Percentiles rank a stretch among this genome's conserved stretches.
These are phyloP conservation scores for Pseudogymnoascus sp. DNA, from an alignment of 2,329 filamentous ascomycete genomes.

Conservation along the genomic window DNA sequence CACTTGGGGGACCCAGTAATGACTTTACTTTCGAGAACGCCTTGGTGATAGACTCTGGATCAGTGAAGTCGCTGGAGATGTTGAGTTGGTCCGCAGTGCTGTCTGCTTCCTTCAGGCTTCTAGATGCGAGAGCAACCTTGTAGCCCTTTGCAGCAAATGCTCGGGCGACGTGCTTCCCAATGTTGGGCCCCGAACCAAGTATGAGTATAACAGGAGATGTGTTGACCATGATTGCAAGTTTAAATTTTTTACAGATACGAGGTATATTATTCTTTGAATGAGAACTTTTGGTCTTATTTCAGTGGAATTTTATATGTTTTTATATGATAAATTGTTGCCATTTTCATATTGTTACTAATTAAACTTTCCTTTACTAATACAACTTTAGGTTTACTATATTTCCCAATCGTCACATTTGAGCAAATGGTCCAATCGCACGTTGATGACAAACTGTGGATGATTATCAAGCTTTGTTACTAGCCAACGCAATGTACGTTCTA, in stretches of 20 bases:
- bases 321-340: background rate
- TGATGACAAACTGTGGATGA: background rate
- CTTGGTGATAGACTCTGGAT: slow-evolving; percentile 26
- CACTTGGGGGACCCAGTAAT: slow-evolving; percentile 30
- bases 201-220: slow-evolving; percentile 29
- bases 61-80: slow-evolving; percentile 29
- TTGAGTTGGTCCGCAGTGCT: slow-evolving; percentile 27
- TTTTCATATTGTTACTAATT: background rate
- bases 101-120: slow-evolving; percentile 24
- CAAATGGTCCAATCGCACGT: background rate
- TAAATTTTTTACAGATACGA: background rate
- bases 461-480: background rate
- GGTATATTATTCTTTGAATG: too few species aligned
- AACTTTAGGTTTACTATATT: background rate
- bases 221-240: background rate
- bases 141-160: slow-evolving; percentile 35
- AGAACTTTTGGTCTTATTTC: background rate
- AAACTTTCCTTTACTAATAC: background rate
- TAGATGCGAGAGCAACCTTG: slow-evolving; percentile 32
- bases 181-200: slow-evolving; percentile 34
- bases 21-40: slow-evolving; percentile 32
- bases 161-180: slow-evolving; percentile 30
- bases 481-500: background rate
- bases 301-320: background rate
- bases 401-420: background rate